Conservation (phyloP, 1,284 basidiomycete species). For the Mycocalia duriaeana region DNA sequence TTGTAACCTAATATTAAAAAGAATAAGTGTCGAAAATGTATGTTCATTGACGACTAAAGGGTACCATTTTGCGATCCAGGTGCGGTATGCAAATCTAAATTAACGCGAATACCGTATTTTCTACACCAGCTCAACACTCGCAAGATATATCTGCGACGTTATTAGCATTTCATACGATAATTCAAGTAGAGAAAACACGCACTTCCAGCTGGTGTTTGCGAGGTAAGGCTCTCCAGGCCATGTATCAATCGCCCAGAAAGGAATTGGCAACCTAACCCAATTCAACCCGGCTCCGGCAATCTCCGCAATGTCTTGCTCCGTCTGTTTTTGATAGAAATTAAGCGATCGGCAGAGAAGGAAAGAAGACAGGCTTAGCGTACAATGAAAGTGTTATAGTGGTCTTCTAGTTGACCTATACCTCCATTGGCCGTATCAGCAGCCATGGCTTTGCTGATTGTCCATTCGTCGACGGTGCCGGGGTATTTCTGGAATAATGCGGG, state of each 20-base stretch:
- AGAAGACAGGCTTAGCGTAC: constrained; percentile 33
- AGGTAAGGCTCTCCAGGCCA: constrained; percentile 80
- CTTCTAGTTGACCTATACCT: constrained; percentile 58
- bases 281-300: constrained; percentile 90
- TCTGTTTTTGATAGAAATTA: constrained; percentile 43
- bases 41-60: constrained; percentile 21
- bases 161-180: too few species aligned
- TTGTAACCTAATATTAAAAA: constrained; percentile 59
- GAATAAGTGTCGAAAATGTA: constrained; percentile 4
- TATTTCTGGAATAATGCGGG: constrained; percentile 76
- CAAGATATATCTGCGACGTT: constrained; percentile 59
- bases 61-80: constrained; percentile 74
- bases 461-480: constrained; percentile 67
- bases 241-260: constrained; percentile 83
- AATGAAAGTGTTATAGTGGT: constrained; percentile 81
- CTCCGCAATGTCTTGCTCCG: constrained; percentile 84
- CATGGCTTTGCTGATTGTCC: constrained; percentile 67
- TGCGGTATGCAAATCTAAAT: constrained; percentile 79
- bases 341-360: constrained; percentile 6
- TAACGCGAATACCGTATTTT: constrained; percentile 85
- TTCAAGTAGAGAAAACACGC: constrained; percentile 29
- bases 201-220: constrained; percentile 70
- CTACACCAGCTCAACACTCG: constrained; percentile 78
- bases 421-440: constrained; percentile 56
- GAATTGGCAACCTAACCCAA: constrained; percentile 81